phyloP scores from a whole-genome alignment of 257 asterid species.

The Coffea canephora region DNA sequence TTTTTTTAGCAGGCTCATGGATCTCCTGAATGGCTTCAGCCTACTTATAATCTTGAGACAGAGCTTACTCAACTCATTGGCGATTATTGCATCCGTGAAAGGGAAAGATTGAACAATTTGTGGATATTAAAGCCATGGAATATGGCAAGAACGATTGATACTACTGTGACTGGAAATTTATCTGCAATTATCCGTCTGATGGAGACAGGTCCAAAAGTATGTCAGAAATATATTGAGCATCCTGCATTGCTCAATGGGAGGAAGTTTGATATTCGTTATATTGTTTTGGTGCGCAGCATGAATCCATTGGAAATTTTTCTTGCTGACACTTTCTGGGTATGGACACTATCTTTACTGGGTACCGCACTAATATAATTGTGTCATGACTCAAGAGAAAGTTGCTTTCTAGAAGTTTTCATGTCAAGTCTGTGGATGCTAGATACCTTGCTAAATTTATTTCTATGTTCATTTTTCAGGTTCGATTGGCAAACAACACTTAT shows the following conservation, averaged over 20 bases:
- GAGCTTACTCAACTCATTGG: conserved; percentile 80
- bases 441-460: conserved; percentile 8
- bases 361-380: background rate
- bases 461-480: conserved; percentile 50
- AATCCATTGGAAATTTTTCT: conserved; percentile 82
- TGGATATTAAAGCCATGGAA: conserved; percentile 99
- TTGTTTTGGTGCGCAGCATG: conserved; percentile 73
- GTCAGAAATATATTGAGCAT: conserved; percentile 95
- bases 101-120: conserved; percentile 60
- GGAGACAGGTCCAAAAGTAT: conserved; percentile 98
- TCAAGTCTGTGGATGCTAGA: background rate
- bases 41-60: conserved; percentile 94
- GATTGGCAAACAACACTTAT: conserved; percentile 85
- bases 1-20: conserved; percentile 68
- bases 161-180: conserved; percentile 72
- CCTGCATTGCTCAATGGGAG: conserved; percentile 87
- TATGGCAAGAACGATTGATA: conserved; percentile 98
- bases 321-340: conserved; percentile 87
- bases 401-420: background rate
- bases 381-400: background rate
- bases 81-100: conserved; percentile 61
- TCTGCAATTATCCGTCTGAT: conserved; percentile 87
- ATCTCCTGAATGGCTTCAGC: conserved; percentile 86
- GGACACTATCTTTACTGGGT: conserved; percentile 12
- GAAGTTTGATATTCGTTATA: conserved; percentile 91